phyloP scores from a whole-genome alignment of 2,329 filamentous ascomycete genomes.

The Xylaria sp. region DNA sequence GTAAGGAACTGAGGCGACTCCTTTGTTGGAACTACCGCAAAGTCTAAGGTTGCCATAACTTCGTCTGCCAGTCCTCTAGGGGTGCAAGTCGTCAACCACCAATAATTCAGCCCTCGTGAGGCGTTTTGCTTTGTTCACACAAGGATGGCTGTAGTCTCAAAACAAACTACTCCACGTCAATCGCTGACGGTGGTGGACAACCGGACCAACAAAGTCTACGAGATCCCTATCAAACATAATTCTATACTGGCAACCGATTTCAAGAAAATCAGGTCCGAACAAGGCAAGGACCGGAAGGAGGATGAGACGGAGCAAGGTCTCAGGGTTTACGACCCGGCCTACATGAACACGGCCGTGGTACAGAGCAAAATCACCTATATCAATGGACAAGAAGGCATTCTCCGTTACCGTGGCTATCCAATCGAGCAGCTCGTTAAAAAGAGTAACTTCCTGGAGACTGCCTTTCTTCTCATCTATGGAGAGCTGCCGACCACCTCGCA shows the following conservation, averaged over 20 bases:
- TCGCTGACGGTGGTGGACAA: conserved; percentile 61
- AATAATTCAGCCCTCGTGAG: background rate
- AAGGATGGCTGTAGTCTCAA: conserved; percentile 47
- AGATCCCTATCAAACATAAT: conserved; percentile 62
- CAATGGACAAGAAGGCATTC: conserved; percentile 62
- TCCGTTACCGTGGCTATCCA: conserved; percentile 64
- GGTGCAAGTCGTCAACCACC: background rate
- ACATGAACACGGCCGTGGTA: conserved; percentile 64
- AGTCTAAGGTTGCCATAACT: background rate
- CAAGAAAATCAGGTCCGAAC: conserved; percentile 60
- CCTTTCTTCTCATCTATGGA: conserved; percentile 63
- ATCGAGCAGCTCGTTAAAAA: conserved; percentile 63
- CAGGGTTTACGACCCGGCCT: conserved; percentile 63
- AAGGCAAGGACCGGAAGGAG: conserved; percentile 53
- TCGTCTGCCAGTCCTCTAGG: background rate
- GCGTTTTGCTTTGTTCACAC: background rate
- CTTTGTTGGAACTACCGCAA: background rate
- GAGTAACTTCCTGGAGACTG: conserved; percentile 62
- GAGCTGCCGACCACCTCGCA: conserved; percentile 59
- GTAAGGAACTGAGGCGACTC: background rate
- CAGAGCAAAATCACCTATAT: conserved; percentile 64
- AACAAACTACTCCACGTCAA: conserved; percentile 43
- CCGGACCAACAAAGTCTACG: conserved; percentile 60
- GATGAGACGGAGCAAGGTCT: conserved; percentile 62
- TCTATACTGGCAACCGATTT: conserved; percentile 62